A percentile compares a stretch with the other conserved stretches of the same genome.
Conservation (phyloP, 164 flowering plant genomes). For the Aristolochia fimbriata region DNA sequence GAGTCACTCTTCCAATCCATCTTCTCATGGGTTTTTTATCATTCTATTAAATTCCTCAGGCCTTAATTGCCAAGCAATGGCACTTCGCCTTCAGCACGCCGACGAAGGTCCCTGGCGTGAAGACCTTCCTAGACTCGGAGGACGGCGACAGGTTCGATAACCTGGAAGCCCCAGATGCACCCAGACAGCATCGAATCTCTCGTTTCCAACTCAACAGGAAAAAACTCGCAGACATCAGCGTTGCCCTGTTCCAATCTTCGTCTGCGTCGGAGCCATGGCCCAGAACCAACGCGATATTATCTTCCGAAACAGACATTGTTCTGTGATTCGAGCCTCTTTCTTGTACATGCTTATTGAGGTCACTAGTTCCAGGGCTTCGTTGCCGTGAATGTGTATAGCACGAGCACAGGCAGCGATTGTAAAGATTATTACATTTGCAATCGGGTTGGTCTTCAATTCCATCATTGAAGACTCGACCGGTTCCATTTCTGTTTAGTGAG, state of each 20-base stretch:
- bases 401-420: neutral
- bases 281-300: neutral
- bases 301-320: neutral
- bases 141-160: neutral
- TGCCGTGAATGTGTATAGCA: neutral
- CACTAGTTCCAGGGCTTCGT: neutral
- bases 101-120: neutral
- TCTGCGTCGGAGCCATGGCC: neutral
- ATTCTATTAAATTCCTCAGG: conserved; percentile 7
- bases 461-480: neutral
- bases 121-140: conserved; percentile 1
- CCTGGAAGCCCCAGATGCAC: conserved; percentile 14
- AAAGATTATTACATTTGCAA: neutral
- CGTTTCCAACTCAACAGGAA: conserved; percentile 7
- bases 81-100: conserved; percentile 23
- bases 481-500: neutral
- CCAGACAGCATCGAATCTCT: conserved; percentile 1
- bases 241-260: conserved; percentile 12
- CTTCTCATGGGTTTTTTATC: neutral
- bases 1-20: neutral
- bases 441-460: neutral
- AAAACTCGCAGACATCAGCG: conserved; percentile 16
- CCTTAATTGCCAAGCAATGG: conserved; percentile 15
- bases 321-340: neutral
- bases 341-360: neutral